Evolutionary conservation across 2,329 filamentous ascomycete species (phyloP), one percentile per base, ranked within the genome.

Genomic region (Penicillium crustosum): DNA sequence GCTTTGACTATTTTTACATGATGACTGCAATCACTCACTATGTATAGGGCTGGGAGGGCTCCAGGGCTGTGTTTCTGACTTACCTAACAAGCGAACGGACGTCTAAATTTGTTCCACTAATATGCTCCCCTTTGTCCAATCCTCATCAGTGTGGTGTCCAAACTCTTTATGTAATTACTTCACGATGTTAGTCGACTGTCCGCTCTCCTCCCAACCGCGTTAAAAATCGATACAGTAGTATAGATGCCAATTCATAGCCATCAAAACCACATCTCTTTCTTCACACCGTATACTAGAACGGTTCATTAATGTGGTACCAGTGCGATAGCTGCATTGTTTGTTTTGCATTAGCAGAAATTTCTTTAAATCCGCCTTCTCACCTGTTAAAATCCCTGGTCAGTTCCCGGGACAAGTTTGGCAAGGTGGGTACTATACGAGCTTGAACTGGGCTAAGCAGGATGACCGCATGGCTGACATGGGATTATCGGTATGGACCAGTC

Each of bases 391-490:
- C 3, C 47, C 19, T 3, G n/a, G 27, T 35, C 45, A 19, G 45
- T 49, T 36, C 45, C 31, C 31, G 19, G n/a, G 4, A 35, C 7
- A 13, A 15, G 38, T 35, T 53, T 17, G n/a, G 39, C 23, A 53
- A 44, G 13, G 45, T 55, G 50, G 45, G 13, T 50, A 39, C 12
- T 58, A 50, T 58, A 58, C 51, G 56, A 58, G 36, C 33, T 47
- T 29, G 31, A 50, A 47, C 39, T 7, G 50, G 29, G 31, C 39
- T 19, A 54, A n/a, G 19, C 25, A 39, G 27, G 23, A 21, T 50
- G 50, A 58, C 41, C 45, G 51, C 50, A 55, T 45, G 45, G 23
- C 38, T 54, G 44, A 49, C 12, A 48, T 54, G 23, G 23, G n/a
- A 43, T 42, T 53, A 17, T 54, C 47, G 50, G 55, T 38, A 49